These are phyloP conservation scores for Cercospora nicotianae DNA, from an alignment of 2,329 filamentous ascomycete genomes.

Conservation along the genomic window DNA sequence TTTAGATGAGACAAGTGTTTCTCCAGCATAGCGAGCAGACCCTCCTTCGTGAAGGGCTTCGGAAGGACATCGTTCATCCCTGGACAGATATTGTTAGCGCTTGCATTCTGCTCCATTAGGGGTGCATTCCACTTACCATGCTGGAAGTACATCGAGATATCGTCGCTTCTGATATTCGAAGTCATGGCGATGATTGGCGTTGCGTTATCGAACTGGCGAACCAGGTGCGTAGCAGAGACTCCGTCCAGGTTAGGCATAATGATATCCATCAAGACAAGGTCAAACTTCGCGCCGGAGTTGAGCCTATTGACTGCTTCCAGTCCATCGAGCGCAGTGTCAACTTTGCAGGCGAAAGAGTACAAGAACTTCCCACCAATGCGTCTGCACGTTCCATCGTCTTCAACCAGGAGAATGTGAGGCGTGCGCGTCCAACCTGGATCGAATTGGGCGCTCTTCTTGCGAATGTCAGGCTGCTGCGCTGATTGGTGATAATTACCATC, in stretches of 20 bases:
- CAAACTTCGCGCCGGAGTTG: slow-evolving; percentile 63
- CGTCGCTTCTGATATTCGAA: slow-evolving; percentile 93
- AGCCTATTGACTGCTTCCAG: slow-evolving; percentile 89
- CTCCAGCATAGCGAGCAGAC: slow-evolving; percentile 76
- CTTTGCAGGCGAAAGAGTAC: slow-evolving; percentile 63
- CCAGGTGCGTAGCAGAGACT: slow-evolving; percentile 89
- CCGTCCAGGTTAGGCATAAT: slow-evolving; percentile 97
- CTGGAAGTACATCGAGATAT: slow-evolving; percentile 95
- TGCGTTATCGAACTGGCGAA: slow-evolving; percentile 77
- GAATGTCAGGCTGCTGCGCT: slow-evolving; percentile 52
- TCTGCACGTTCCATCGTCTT: slow-evolving; percentile 70
- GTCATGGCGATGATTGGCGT: slow-evolving; percentile 98
- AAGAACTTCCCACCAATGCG: slow-evolving; percentile 67
- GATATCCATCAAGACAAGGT: slow-evolving; percentile 61
- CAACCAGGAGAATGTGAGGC: slow-evolving; percentile 85
- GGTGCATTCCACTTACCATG: slow-evolving; percentile 66
- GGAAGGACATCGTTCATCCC: slow-evolving; percentile 97
- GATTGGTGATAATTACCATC: slow-evolving; percentile 43
- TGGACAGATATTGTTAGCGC: slow-evolving; percentile 40
- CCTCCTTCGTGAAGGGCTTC: slow-evolving; percentile 90
- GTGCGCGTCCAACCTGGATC: slow-evolving; percentile 65
- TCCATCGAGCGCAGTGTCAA: slow-evolving; percentile 74
- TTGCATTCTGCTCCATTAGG: not conserved
- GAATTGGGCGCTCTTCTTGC: slow-evolving; percentile 62
- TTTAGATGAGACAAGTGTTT: slow-evolving; percentile 85